These are phyloP conservation scores for Mycena vitilis DNA, from an alignment of 768 basidiomycete genomes.

Conservation along the genomic window DNA sequence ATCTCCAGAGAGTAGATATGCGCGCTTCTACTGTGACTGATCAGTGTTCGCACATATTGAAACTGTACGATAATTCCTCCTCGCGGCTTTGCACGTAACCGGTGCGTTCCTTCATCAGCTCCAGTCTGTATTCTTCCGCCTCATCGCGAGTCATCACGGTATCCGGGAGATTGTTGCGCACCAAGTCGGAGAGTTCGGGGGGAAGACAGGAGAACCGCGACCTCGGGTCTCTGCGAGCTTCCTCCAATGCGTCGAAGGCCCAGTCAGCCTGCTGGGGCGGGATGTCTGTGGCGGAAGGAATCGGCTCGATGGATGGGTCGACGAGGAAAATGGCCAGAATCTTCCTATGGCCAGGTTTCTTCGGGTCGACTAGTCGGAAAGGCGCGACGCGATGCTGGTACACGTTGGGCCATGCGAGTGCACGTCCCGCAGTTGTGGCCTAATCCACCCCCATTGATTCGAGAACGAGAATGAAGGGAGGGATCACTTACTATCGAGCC, in stretches of 20 bases:
- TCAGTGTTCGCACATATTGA: slow-evolving; percentile 35
- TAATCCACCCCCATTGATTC: background rate
- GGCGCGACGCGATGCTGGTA: slow-evolving; percentile 52
- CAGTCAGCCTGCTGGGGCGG: slow-evolving; percentile 47
- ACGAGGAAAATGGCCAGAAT: slow-evolving; percentile 54
- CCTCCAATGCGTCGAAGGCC: slow-evolving; percentile 31
- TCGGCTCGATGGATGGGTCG: slow-evolving; percentile 45
- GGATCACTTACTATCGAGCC: slow-evolving; percentile 39
- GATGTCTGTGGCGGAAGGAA: slow-evolving; percentile 33
- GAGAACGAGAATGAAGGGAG: background rate
- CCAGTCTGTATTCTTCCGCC: background rate
- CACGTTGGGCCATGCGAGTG: slow-evolving; percentile 44
- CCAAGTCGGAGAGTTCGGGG: background rate
- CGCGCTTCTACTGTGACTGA: too few species aligned
- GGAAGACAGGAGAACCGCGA: background rate
- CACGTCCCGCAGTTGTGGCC: background rate
- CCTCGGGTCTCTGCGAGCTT: background rate
- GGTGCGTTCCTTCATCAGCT: slow-evolving; percentile 25
- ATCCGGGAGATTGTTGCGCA: background rate
- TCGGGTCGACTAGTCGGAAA: slow-evolving; percentile 47
- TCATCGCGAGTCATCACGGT: background rate
- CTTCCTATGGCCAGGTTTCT: slow-evolving; percentile 51
- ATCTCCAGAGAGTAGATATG: too few species aligned
- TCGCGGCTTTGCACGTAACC: background rate
- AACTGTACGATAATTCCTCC: slow-evolving; percentile 7